These are phyloP conservation scores for Apiospora sp. DNA, from an alignment of 2,329 filamentous ascomycete genomes.

Conservation along the genomic window DNA sequence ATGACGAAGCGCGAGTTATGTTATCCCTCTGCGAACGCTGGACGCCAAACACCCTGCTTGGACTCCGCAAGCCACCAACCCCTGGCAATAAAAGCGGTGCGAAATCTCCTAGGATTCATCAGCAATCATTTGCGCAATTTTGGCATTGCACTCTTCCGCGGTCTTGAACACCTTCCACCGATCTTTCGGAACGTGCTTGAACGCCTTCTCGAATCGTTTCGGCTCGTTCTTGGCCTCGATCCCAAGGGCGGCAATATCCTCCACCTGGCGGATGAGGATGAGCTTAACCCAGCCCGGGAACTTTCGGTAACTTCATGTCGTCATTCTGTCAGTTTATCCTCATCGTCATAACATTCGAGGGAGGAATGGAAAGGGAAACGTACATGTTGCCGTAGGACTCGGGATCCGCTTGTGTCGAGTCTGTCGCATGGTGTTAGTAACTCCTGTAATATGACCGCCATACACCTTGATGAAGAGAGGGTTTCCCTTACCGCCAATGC, in stretches of 20 bases:
- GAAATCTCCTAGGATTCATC: background rate
- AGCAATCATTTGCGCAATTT: constrained; percentile 42
- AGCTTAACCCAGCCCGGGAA: constrained; percentile 80
- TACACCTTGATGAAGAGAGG: too few species aligned
- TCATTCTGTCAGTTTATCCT: background rate
- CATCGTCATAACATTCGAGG: background rate
- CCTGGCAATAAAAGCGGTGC: background rate
- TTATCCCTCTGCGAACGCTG: background rate
- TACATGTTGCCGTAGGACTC: constrained; percentile 88
- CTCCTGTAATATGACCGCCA: too few species aligned
- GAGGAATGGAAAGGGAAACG: constrained; percentile 38
- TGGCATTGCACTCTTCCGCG: constrained; percentile 67
- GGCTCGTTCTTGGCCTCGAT: constrained; percentile 78
- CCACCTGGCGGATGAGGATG: constrained; percentile 87
- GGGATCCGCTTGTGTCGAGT: constrained; percentile 90
- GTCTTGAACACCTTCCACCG: constrained; percentile 87
- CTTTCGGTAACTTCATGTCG: constrained; percentile 59
- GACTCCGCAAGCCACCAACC: background rate
- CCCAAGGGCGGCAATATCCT: constrained; percentile 72
- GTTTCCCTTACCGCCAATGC: constrained; percentile 70
- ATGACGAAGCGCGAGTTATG: too few species aligned
- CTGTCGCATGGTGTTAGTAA: constrained; percentile 45
- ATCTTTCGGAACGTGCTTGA: constrained; percentile 73
- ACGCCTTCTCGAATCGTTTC: constrained; percentile 83
- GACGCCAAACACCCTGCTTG: constrained; percentile 7